Evolutionary conservation across 139 green algal species (phyloP), one percentile per base, ranked within the genome.

Genomic region (Raphidocelis subcapitata): DNA sequence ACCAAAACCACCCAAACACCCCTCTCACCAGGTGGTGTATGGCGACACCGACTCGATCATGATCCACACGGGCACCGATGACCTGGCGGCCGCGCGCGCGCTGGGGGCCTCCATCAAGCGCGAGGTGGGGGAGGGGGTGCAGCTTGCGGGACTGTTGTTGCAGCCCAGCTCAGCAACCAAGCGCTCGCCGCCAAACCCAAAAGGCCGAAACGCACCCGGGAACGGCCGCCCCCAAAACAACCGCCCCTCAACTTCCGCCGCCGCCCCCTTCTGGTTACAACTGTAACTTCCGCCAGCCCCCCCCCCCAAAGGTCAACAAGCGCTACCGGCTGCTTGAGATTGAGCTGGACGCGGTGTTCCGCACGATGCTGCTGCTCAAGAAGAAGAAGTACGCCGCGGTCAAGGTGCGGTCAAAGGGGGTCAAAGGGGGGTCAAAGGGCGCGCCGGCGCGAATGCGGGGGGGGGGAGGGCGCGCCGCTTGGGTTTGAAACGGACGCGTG

Each of bases 301-400:
- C 41, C 41, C 41, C 41, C 41, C 41, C 41, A 49, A 49, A 49
- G 41, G 41, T 49, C 41, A 49, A 49, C 56, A 63, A 64, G 36
- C 82, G 87, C 20, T 98, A 98, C 88, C 84, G 85, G 46, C 80
- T 97, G 79, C 87, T 99, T 66, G 94, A 98, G 83, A 97, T 99
- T 67, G 96, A 99, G 83, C 88, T 98, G 75, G 96, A 99, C 69
- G 96, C 89, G 59, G 75, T 98, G 51, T 99, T 92, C 86, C 88
- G 91, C 75, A 85, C 86, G 75, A 97, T 99, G 90, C 85, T 99
- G 81, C 89, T 99, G 82, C 91, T 99, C 10, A 99, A 98, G 88
- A 99, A 99, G 92, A 99, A 99, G 80, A 99, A 99, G 88, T 99
- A 99, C 76, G 95, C 95, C 5, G 91, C 90, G 26, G 70, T 99